Evolutionary conservation across 352 stramenopile species (phyloP).

Genomic region (Pythium sp.): DNA sequence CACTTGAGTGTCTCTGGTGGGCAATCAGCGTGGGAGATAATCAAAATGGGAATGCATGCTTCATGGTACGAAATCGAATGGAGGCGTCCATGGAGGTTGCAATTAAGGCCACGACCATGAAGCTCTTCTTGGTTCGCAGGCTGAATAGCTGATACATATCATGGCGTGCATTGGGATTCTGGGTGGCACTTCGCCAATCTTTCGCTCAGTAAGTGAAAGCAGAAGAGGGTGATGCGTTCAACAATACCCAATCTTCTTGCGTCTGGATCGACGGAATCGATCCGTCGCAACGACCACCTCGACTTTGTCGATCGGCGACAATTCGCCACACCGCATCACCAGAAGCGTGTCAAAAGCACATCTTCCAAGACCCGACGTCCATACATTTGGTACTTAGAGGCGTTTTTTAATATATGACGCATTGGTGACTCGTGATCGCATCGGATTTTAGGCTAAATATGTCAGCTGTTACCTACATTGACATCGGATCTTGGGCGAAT

Average conservation of each 20-base stretch:
- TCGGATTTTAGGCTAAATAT: neutral
- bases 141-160: neutral
- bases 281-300: neutral
- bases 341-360: neutral
- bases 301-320: neutral
- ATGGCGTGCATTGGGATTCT: neutral
- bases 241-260: neutral
- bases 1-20: neutral
- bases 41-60: neutral
- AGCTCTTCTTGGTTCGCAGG: too few species aligned
- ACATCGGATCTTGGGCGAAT: constrained; percentile 1
- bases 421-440: neutral
- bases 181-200: neutral
- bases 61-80: neutral
- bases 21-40: neutral
- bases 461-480: neutral
- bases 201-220: neutral
- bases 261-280: constrained; percentile 6
- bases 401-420: neutral
- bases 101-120: neutral
- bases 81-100: neutral
- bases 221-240: neutral
- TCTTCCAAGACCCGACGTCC: neutral
- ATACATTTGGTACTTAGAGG: neutral
- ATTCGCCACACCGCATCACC: neutral